These are phyloP conservation scores for Syncephalastrum monosporum DNA, from an alignment of 371 early-diverging fungal species.

Conservation along the genomic window DNA sequence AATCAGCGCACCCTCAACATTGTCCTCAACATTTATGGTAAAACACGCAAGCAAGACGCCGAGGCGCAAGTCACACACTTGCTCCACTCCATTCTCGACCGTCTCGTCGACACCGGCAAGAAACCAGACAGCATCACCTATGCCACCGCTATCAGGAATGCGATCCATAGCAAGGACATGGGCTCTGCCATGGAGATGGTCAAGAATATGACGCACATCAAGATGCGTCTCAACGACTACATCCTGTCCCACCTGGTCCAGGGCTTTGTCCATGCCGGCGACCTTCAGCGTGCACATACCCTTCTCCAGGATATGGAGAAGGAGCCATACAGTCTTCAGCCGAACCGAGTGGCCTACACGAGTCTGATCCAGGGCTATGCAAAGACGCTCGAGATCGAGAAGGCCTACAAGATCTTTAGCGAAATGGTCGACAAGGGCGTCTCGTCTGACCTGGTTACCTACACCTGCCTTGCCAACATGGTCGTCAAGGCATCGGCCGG, in stretches of 20 bases:
- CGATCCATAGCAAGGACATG: conserved; percentile 32
- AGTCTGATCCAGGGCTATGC: conserved; percentile 39
- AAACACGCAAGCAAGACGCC: conserved; percentile 1
- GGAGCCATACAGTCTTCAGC: conserved; percentile 21
- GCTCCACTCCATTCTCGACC: conserved; percentile 11
- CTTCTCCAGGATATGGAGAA: conserved; percentile 20
- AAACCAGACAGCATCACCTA: conserved; percentile 32
- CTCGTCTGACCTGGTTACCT: conserved; percentile 27
- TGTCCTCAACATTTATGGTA: conserved; percentile 27
- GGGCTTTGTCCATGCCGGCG: conserved; percentile 28
- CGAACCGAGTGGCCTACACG: conserved; percentile 28
- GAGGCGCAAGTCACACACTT: not conserved
- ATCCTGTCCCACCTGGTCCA: conserved; percentile 39
- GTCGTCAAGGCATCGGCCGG: conserved; percentile 19
- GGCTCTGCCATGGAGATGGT: conserved; percentile 26
- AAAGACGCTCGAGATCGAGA: conserved; percentile 27
- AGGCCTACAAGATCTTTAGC: conserved; percentile 28
- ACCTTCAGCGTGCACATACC: conserved; percentile 28
- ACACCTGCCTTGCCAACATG: conserved; percentile 38
- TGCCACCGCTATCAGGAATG: conserved; percentile 36
- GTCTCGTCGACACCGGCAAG: not conserved
- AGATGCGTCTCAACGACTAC: conserved; percentile 35
- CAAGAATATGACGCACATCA: conserved; percentile 26
- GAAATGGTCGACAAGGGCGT: conserved; percentile 37
- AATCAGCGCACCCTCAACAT: conserved; percentile 38